Evolutionary conservation across 179 eudicot genomes (phyloP).

Genomic region (Beta lomatogona): DNA sequence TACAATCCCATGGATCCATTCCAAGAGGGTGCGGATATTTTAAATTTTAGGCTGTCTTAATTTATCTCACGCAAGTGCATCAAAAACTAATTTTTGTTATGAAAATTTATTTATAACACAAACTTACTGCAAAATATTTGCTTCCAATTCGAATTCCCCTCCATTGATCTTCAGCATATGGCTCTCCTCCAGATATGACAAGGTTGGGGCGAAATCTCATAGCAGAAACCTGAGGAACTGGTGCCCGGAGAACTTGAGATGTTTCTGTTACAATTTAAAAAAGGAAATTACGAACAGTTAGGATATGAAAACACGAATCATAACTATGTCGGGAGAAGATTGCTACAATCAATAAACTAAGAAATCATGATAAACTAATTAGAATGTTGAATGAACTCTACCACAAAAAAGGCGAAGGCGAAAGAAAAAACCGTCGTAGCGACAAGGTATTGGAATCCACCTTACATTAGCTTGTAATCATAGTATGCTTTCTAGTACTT

Average conservation of each 20-base stretch:
- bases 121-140: conserved; percentile 60
- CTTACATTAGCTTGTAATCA: too few species aligned
- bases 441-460: too few species aligned
- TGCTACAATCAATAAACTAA: not conserved
- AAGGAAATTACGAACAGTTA: not conserved
- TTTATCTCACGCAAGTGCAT: not conserved
- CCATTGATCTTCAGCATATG: conserved; percentile 90
- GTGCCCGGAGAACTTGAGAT: conserved; percentile 38
- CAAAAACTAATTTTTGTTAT: not conserved
- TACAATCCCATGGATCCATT: too few species aligned
- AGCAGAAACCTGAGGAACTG: conserved; percentile 47
- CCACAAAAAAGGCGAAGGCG: not conserved
- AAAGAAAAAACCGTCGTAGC: not conserved
- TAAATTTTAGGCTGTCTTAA: too few species aligned
- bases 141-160: conserved; percentile 59
- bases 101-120: not conserved
- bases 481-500: too few species aligned
- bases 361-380: not conserved
- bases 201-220: conserved; percentile 94
- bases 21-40: too few species aligned
- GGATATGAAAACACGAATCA: not conserved
- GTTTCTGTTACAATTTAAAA: conserved; percentile 37
- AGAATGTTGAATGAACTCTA: not conserved
- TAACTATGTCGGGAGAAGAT: conserved; percentile 4
- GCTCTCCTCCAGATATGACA: conserved; percentile 81